These are phyloP conservation scores for Eucalyptus cladocalyx DNA, from an alignment of 345 rosid species.

Conservation along the genomic window DNA sequence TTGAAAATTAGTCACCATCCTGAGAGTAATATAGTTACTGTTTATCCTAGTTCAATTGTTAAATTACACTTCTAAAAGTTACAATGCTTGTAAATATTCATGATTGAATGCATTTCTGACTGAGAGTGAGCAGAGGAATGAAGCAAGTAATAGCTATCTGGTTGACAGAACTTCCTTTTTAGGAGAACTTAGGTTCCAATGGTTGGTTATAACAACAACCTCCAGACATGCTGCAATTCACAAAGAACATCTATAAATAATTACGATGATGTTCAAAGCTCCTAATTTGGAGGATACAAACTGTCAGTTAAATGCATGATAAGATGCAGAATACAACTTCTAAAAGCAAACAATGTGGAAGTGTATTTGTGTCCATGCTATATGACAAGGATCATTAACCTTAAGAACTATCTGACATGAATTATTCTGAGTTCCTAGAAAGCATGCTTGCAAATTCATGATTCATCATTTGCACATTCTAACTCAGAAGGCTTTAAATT, in stretches of 20 bases:
- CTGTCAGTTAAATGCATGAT: background rate
- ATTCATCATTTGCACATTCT: background rate
- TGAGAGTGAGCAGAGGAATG: background rate
- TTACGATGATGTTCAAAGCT: background rate
- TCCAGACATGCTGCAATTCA: background rate
- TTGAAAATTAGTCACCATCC: background rate
- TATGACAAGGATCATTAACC: background rate
- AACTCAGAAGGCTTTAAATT: background rate
- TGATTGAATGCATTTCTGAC: background rate
- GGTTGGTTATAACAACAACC: background rate
- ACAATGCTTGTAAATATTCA: background rate
- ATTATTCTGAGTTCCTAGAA: background rate
- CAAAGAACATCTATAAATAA: background rate
- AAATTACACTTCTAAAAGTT: background rate
- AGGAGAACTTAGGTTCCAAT: background rate
- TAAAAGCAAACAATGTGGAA: background rate
- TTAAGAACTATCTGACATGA: background rate
- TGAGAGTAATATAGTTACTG: background rate
- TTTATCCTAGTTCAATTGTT: background rate
- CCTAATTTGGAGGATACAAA: background rate
- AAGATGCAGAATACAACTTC: background rate
- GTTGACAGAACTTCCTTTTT: background rate
- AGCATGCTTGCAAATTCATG: background rate
- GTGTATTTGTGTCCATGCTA: background rate
- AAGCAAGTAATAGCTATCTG: background rate